Conservation (phyloP, 2,329 filamentous ascomycete genomes). For the Sclerotinia spermophila region DNA sequence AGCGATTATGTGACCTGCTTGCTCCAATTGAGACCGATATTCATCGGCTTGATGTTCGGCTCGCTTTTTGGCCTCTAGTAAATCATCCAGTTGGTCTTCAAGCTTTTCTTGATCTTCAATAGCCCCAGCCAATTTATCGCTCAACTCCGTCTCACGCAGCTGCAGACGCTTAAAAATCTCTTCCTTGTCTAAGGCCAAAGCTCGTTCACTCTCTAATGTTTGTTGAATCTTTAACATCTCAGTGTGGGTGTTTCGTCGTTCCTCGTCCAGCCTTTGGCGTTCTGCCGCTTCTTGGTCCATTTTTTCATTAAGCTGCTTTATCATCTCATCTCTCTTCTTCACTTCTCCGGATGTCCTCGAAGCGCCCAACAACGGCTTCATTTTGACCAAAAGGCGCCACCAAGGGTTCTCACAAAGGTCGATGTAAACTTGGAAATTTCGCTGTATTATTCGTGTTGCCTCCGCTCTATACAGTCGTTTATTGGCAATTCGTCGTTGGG, state of each 20-base stretch:
- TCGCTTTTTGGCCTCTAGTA: constrained; percentile 84
- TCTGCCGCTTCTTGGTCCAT: constrained; percentile 73
- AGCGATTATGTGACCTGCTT: constrained; percentile 82
- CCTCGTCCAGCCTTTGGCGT: constrained; percentile 81
- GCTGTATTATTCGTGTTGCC: constrained; percentile 89
- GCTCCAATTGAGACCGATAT: constrained; percentile 78
- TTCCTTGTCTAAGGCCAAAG: constrained; percentile 95
- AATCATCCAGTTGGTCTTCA: constrained; percentile 86
- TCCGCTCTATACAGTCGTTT: constrained; percentile 94
- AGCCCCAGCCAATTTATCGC: constrained; percentile 87
- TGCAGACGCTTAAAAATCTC: constrained; percentile 98
- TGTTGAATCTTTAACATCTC: constrained; percentile 90
- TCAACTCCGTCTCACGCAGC: constrained; percentile 82
- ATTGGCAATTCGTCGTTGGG: constrained; percentile 80
- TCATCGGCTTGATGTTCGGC: constrained; percentile 81
- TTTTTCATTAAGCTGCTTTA: constrained; percentile 79
- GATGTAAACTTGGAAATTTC: constrained; percentile 89
- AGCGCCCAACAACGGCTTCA: constrained; percentile 90
- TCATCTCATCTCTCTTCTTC: constrained; percentile 91
- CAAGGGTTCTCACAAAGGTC: constrained; percentile 89
- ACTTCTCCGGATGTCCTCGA: constrained; percentile 91
- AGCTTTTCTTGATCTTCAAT: constrained; percentile 91
- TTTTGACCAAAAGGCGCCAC: constrained; percentile 93
- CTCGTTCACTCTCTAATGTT: constrained; percentile 89
- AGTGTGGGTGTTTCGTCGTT: constrained; percentile 78